Evolutionary conservation across 1,284 basidiomycete genomes (phyloP).

Genomic region (Ganoderma sp.): DNA sequence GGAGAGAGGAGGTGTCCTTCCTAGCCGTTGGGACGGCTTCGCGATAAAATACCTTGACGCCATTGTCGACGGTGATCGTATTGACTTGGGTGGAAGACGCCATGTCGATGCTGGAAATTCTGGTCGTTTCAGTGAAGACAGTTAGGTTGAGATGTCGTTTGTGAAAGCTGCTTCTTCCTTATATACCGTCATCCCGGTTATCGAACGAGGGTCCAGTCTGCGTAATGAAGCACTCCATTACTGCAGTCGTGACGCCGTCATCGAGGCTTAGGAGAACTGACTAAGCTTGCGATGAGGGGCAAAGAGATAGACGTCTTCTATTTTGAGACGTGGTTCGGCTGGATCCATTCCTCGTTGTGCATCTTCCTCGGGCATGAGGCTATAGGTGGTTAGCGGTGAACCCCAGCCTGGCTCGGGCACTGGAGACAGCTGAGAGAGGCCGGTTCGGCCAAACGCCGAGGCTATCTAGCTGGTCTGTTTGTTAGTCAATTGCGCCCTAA

Average conservation of each 20-base stretch:
- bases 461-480: neutral
- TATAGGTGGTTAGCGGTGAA: no score
- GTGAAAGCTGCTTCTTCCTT: neutral
- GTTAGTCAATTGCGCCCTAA: neutral
- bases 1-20: constrained; percentile 20
- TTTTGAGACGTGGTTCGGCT: neutral
- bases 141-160: neutral
- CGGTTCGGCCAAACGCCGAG: neutral
- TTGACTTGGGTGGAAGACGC: constrained; percentile 29
- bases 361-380: neutral
- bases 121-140: neutral
- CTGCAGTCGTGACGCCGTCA: neutral
- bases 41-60: constrained; percentile 50
- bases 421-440: neutral
- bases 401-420: no score
- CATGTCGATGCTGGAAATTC: constrained; percentile 9
- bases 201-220: neutral
- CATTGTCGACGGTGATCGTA: constrained; percentile 42
- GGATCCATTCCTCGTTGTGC: neutral
- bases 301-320: neutral
- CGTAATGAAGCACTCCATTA: neutral
- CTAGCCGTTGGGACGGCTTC: constrained; percentile 42
- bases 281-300: neutral
- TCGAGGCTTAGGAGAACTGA: neutral
- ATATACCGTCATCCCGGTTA: neutral